A percentile compares a stretch with the other conserved stretches of the same genome.
phyloP scores from a whole-genome alignment of 2,329 filamentous ascomycete genomes.

The Colletotrichum tropicale region DNA sequence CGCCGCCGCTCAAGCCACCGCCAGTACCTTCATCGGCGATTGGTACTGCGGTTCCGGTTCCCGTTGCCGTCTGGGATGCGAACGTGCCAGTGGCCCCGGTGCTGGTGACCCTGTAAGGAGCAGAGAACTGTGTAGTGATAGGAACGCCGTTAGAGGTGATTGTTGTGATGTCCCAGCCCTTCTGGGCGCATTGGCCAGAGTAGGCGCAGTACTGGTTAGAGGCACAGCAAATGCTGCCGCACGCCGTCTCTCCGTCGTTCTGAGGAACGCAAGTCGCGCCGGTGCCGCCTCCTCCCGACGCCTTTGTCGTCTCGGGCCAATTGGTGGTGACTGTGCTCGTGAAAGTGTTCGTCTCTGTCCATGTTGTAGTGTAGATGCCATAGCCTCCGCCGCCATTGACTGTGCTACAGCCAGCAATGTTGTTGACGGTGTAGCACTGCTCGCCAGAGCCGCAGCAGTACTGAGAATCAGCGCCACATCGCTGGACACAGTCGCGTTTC shows the following conservation, averaged over 20 bases:
- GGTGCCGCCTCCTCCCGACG: slow-evolving; percentile 23
- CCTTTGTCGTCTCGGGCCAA: slow-evolving; percentile 48
- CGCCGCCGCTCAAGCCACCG: slow-evolving; percentile 67
- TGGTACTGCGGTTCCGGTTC: slow-evolving; percentile 52
- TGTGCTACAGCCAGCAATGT: slow-evolving; percentile 54
- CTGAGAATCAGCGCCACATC: slow-evolving; percentile 60
- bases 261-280: slow-evolving; percentile 55
- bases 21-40: slow-evolving; percentile 37
- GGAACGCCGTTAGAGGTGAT: slow-evolving; percentile 49
- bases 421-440: slow-evolving; percentile 55
- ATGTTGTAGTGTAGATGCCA: slow-evolving; percentile 58
- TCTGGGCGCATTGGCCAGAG: slow-evolving; percentile 60
- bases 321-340: slow-evolving; percentile 62
- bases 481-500: slow-evolving; percentile 51
- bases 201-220: slow-evolving; percentile 70
- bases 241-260: slow-evolving; percentile 62
- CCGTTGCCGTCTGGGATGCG: slow-evolving; percentile 57
- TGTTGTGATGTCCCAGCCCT: slow-evolving; percentile 38
- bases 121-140: slow-evolving; percentile 60
- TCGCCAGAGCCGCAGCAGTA: slow-evolving; percentile 58
- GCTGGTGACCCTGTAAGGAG: slow-evolving; percentile 56
- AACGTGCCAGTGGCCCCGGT: slow-evolving; percentile 58
- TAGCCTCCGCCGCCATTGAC: slow-evolving; percentile 34
- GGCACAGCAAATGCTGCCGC: slow-evolving; percentile 74
- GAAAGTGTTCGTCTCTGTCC: slow-evolving; percentile 64